Percentiles rank a stretch among this genome's conserved stretches.
phyloP scores from a whole-genome alignment of 768 basidiomycete genomes.

The Mycena epipterygia region DNA sequence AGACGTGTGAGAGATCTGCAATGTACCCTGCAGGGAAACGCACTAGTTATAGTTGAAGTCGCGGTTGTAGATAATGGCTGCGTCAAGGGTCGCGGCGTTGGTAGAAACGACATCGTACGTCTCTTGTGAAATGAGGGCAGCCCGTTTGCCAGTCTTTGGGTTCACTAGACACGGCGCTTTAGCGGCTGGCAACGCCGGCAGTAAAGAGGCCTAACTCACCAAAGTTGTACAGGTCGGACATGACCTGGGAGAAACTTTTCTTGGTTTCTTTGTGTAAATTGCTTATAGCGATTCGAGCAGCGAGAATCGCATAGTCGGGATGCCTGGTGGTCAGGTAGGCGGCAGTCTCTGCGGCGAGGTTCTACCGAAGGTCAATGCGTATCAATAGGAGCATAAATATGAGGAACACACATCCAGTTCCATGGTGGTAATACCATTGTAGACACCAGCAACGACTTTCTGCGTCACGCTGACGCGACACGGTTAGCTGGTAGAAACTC shows the following conservation, averaged over 20 bases:
- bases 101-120: conserved; percentile 88
- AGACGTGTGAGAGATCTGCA: not conserved
- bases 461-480: conserved; percentile 78
- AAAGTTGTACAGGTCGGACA: conserved; percentile 92
- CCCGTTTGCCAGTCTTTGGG: conserved; percentile 90
- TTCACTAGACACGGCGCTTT: conserved; percentile 70
- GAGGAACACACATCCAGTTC: conserved; percentile 90
- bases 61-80: conserved; percentile 96
- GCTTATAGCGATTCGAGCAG: conserved; percentile 98
- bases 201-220: conserved; percentile 58
- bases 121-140: conserved; percentile 93
- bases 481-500: not conserved
- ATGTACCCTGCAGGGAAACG: conserved; percentile 42
- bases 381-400: not conserved
- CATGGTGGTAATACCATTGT: conserved; percentile 95
- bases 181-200: not conserved
- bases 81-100: conserved; percentile 88
- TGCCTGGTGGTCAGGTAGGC: conserved; percentile 98
- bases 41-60: conserved; percentile 98
- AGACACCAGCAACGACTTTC: conserved; percentile 94
- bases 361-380: conserved; percentile 60
- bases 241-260: conserved; percentile 94
- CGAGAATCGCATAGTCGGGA: conserved; percentile 98
- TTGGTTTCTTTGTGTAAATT: conserved; percentile 99
- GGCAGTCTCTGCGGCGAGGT: conserved; percentile 96